These are phyloP conservation scores for Termitomyces sp. DNA, from an alignment of 768 basidiomycete species.

Conservation along the genomic window DNA sequence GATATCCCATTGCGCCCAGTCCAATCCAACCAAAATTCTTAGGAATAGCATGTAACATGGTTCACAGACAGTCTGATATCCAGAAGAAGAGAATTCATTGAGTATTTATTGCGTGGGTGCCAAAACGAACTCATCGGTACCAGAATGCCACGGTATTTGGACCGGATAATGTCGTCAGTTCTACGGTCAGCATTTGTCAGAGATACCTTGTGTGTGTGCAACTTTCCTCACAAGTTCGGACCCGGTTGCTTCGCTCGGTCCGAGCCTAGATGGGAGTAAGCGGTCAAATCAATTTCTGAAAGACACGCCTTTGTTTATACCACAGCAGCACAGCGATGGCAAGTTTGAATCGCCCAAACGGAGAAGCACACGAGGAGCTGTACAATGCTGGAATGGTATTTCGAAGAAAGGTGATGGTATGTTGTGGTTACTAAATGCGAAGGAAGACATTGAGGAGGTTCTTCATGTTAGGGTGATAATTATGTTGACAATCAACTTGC, in stretches of 20 bases:
- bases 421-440: background rate
- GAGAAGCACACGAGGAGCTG: constrained; percentile 32
- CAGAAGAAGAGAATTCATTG: background rate
- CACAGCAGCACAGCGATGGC: constrained; percentile 12
- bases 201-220: background rate
- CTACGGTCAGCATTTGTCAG: background rate
- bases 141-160: background rate
- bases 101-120: background rate
- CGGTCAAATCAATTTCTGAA: background rate
- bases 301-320: background rate
- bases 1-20: constrained; percentile 38
- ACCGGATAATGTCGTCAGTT: background rate
- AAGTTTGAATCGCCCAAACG: constrained; percentile 20
- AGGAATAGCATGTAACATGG: constrained; percentile 16
- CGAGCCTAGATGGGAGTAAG: background rate
- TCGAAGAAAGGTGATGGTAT: constrained; percentile 37
- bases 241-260: background rate
- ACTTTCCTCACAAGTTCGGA: background rate
- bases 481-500: constrained; percentile 36
- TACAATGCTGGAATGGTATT: constrained; percentile 35
- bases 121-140: background rate
- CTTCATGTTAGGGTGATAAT: constrained; percentile 28
- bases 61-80: background rate
- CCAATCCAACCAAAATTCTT: constrained; percentile 32
- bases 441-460: background rate